phyloP scores from a whole-genome alignment of 1,284 basidiomycete genomes.

The Albatrellus sp. region DNA sequence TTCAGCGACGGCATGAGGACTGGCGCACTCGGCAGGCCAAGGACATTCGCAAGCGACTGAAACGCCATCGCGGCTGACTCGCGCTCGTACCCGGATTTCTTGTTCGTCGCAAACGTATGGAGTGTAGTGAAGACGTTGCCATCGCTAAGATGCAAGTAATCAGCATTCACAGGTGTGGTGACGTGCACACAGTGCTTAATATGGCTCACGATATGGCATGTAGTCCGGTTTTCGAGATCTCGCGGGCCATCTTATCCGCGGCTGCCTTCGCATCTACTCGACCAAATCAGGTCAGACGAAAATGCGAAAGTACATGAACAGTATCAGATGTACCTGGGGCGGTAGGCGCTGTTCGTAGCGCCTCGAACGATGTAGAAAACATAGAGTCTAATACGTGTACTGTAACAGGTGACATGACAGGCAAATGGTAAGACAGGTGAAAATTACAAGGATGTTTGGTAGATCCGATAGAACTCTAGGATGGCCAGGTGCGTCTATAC shows the following conservation, averaged over 20 bases:
- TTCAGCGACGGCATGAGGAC: slow-evolving; percentile 74
- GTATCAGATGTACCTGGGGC: background rate
- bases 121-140: slow-evolving; percentile 52
- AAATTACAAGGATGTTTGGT: background rate
- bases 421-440: background rate
- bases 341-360: background rate
- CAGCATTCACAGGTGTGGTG: slow-evolving; percentile 1
- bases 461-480: no score
- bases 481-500: no score
- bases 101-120: slow-evolving; percentile 68
- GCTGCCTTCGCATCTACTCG: slow-evolving; percentile 64
- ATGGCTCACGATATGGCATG: slow-evolving; percentile 46
- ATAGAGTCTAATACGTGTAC: background rate
- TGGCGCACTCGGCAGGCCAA: slow-evolving; percentile 73
- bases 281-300: slow-evolving; percentile 4
- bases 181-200: slow-evolving; percentile 5
- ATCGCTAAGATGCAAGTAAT: slow-evolving; percentile 33
- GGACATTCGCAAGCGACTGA: slow-evolving; percentile 61
- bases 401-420: slow-evolving; percentile 1
- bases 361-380: background rate
- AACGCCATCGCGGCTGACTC: slow-evolving; percentile 85
- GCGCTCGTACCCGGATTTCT: slow-evolving; percentile 86
- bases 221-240: slow-evolving; percentile 52
- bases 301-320: background rate
- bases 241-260: slow-evolving; percentile 63